phyloP scores from a whole-genome alignment of 192 early-diverging fungal genomes.

The Martensiomyces pterosporus region DNA sequence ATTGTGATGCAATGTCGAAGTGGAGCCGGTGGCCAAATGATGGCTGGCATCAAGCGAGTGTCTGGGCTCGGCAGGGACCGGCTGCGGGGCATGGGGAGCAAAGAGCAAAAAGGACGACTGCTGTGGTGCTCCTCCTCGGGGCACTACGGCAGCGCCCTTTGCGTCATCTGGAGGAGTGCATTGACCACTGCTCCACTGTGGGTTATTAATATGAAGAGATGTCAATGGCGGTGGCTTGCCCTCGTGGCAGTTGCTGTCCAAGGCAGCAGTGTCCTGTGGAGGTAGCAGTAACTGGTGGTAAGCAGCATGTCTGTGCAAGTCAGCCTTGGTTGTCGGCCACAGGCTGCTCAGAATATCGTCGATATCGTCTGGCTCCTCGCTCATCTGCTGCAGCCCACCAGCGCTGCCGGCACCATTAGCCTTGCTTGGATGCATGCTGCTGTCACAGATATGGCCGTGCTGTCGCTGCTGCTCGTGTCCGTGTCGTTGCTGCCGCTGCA shows the following conservation, averaged over 20 bases:
- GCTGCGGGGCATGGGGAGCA: too few species aligned
- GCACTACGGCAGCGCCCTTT: background rate
- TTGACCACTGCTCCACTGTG: constrained; percentile 11
- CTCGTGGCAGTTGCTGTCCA: too few species aligned
- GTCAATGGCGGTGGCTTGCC: background rate
- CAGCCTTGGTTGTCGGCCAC: constrained; percentile 27
- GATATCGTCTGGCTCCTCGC: constrained; percentile 40
- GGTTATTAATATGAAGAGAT: background rate
- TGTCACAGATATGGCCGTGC: background rate
- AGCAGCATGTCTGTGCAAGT: too few species aligned
- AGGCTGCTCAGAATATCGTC: constrained; percentile 47
- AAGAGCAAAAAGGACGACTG: too few species aligned
- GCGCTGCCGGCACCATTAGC: constrained; percentile 1
- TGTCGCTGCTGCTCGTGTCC: background rate
- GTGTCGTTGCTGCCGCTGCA: background rate
- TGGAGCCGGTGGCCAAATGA: too few species aligned
- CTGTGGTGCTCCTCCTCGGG: too few species aligned
- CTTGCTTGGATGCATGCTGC: constrained; percentile 1
- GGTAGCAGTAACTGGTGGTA: too few species aligned
- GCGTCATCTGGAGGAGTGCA: constrained; percentile 36
- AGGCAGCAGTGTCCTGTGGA: too few species aligned
- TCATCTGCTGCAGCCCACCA: constrained; percentile 4
- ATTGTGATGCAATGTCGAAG: too few species aligned
- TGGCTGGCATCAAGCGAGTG: too few species aligned
- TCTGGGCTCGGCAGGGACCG: too few species aligned